A percentile compares a stretch with the other conserved stretches of the same genome.
Evolutionary conservation across 805 yeast genomes (phyloP).

Genomic region (Candida nonsorbophila): DNA sequence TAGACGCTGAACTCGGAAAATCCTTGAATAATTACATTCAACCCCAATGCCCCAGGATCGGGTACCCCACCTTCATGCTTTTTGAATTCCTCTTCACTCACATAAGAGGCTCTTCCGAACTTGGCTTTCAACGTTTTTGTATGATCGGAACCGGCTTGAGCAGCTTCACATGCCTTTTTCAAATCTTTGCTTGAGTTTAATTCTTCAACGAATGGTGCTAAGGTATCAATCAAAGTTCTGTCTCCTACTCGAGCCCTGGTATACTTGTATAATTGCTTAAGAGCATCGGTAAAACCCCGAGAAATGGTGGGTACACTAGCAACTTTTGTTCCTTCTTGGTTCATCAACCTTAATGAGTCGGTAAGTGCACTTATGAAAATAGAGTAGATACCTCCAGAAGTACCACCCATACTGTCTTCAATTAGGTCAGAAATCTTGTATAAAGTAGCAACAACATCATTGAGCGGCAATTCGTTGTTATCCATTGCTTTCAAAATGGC

Average conservation of each 20-base stretch:
- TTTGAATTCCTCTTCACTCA: constrained; percentile 51
- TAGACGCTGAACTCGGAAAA: no score
- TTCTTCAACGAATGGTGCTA: constrained; percentile 69
- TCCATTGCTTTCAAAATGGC: constrained; percentile 53
- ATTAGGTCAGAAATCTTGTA: constrained; percentile 66
- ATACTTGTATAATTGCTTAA: constrained; percentile 51
- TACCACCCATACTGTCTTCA: constrained; percentile 88
- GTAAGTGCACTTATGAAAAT: constrained; percentile 64
- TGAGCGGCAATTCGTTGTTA: constrained; percentile 17
- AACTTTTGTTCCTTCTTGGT: no score
- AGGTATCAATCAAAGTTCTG: constrained; percentile 75
- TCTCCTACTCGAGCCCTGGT: constrained; percentile 84
- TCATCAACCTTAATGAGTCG: no score
- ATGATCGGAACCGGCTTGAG: constrained; percentile 60
- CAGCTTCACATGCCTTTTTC: constrained; percentile 55
- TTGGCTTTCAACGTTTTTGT: constrained; percentile 69
- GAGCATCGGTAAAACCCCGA: not conserved
- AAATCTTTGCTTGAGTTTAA: constrained; percentile 47
- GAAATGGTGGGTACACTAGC: not conserved
- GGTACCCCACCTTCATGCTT: constrained; percentile 58
- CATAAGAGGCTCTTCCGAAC: constrained; percentile 86
- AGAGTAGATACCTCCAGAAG: constrained; percentile 83
- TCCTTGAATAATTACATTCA: no score
- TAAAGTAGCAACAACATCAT: constrained; percentile 46
- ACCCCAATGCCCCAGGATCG: constrained; percentile 86